Conservation (phyloP, 768 basidiomycete species). For the Rhodotorula paludigena region DNA sequence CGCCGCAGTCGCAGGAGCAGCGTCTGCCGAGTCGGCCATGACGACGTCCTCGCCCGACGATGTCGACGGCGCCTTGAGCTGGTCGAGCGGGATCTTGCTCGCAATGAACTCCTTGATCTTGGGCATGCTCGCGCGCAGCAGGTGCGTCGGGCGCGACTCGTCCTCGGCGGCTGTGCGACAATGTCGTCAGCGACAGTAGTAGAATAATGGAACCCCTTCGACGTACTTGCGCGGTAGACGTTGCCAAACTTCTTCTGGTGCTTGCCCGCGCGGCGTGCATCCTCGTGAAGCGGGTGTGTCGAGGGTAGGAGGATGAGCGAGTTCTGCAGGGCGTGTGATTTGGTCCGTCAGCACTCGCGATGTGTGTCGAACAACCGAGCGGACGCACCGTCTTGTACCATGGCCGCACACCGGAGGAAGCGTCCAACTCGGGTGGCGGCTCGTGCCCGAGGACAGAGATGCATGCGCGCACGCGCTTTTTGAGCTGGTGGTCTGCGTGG, state of each 20-base stretch:
- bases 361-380: not conserved
- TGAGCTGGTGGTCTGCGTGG: not conserved
- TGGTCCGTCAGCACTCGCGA: not conserved
- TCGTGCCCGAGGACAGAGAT: conserved; percentile 38
- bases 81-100: conserved; percentile 6
- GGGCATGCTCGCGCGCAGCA: conserved; percentile 29
- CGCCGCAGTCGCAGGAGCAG: no score
- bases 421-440: conserved; percentile 31
- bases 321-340: not conserved
- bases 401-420: conserved; percentile 13
- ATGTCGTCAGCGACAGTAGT: not conserved
- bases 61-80: not conserved
- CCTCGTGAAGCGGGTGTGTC: conserved; percentile 33
- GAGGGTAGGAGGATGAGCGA: conserved; percentile 24
- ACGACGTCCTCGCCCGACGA: no score
- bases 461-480: conserved; percentile 20
- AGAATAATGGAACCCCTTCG: no score
- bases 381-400: conserved; percentile 38
- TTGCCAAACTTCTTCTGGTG: conserved; percentile 37
- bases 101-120: conserved; percentile 34
- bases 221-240: conserved; percentile 30
- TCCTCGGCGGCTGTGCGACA: conserved; percentile 25
- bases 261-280: conserved; percentile 30
- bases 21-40: no score
- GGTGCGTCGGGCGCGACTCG: conserved; percentile 34